These are phyloP conservation scores for Melaleuca alternifolia DNA, from an alignment of 345 rosid species.

Conservation along the genomic window DNA sequence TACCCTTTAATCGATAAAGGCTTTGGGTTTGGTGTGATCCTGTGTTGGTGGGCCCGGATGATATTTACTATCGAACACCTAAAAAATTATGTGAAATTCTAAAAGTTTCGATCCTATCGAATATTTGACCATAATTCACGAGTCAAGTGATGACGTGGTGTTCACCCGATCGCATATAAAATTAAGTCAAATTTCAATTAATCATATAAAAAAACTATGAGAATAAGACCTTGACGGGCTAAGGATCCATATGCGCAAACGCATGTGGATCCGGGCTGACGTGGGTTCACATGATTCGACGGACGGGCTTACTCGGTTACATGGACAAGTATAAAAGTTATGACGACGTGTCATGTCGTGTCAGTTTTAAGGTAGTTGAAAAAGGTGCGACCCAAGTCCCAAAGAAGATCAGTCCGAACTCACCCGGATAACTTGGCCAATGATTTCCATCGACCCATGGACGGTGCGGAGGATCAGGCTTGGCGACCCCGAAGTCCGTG, in stretches of 20 bases:
- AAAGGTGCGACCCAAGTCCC: background rate
- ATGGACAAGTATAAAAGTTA: background rate
- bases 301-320: background rate
- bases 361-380: background rate
- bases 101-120: accelerated
- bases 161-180: background rate
- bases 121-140: background rate
- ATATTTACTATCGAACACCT: background rate
- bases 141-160: background rate
- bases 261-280: background rate
- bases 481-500: background rate
- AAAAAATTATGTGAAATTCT: background rate
- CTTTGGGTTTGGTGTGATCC: background rate
- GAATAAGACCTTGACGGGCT: background rate
- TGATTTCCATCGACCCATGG: background rate
- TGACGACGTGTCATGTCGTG: background rate
- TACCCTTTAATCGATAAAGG: background rate
- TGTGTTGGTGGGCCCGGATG: background rate
- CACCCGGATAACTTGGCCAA: constrained; percentile 6
- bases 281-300: background rate
- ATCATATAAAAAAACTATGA: background rate
- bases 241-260: background rate
- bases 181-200: background rate
- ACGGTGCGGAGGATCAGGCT: background rate
- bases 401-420: background rate